Evolutionary conservation across 169 alveolate genomes (phyloP), one percentile per base, ranked within the genome.

Genomic region (Besnoitia besnoiti): DNA sequence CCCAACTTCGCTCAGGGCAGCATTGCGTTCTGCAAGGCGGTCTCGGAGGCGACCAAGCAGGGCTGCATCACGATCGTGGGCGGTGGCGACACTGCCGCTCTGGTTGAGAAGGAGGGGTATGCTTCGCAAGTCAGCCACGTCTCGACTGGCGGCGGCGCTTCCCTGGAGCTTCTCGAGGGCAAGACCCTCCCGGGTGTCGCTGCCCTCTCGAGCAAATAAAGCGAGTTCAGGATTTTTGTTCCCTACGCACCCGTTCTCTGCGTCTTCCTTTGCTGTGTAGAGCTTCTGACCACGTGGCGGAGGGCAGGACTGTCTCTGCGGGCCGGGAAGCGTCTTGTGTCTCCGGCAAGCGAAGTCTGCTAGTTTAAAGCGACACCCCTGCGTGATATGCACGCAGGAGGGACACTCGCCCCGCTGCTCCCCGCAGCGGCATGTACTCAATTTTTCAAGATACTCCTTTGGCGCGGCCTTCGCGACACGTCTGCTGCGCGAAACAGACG

Each of bases 81-180:
- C 19, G 99, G 99, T 33, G 99, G 99, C 24, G 99, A 99, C 93
- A 98, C 99, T 7, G 99, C 99, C 35, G 93, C 99, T 30, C 94
- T 98, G 76, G 99, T 99, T 0, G 98, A 97, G 93, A 95, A 96
- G 59, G 95, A 97, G 55, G 98, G 98, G 76, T 95, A 97, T 61
- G 96, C 98, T 50, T 90, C 94, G 47, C 93, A 96, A 92, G 97
- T 99, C 93, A 97, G 99, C 75, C 99, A 99, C 90, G 99, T 99
- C 35, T 97, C 99, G 87, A 99, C 99, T 19, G 99, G 99, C 27
- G 99, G 99, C 37, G 99, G 99, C 30, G 99, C 99, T 12, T 98
- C 99, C 7, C 96, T 99, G 44, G 99, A 99, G 94, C 96, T 99
- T 21, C 85, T 99, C 80, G 99, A 99, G 95, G 99, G 99, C 88